Evolutionary conservation across 2,329 filamentous ascomycete genomes (phyloP).

Genomic region (Phialophora verrucosa): DNA sequence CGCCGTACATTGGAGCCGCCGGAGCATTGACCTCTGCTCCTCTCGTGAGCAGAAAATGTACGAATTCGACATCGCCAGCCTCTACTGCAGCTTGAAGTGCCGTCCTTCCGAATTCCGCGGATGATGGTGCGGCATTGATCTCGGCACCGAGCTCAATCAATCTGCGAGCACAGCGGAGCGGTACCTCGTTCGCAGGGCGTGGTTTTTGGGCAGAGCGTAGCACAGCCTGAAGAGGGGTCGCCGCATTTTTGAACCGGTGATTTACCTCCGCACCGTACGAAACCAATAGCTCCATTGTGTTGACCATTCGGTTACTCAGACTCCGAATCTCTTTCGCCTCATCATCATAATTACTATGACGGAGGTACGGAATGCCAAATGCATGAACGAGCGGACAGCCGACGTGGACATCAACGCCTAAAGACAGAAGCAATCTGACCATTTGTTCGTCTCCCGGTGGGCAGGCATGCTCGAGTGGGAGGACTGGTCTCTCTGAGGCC

Average conservation of each 20-base stretch:
- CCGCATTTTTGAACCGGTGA: accelerated
- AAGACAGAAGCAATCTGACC: constrained; percentile 5
- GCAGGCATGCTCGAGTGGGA: constrained; percentile 8
- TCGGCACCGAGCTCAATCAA: constrained; percentile 14
- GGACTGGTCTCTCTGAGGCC: background rate
- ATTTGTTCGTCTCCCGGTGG: background rate
- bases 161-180: constrained; percentile 1
- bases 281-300: background rate
- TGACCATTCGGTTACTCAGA: background rate
- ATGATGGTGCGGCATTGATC: constrained; percentile 1
- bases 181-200: background rate
- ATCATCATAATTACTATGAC: too few relatives aligned
- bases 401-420: background rate
- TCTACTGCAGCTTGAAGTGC: constrained; percentile 35
- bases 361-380: too few relatives aligned
- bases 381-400: constrained; percentile 1
- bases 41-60: constrained; percentile 33
- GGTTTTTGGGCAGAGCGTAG: background rate
- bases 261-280: constrained; percentile 1
- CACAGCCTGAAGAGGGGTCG: background rate
- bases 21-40: constrained; percentile 37
- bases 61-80: constrained; percentile 32
- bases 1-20: constrained; percentile 20
- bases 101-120: constrained; percentile 19
- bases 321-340: too few relatives aligned